Conservation (phyloP, 169 alveolate genomes). For the Cystoisospora suis region DNA sequence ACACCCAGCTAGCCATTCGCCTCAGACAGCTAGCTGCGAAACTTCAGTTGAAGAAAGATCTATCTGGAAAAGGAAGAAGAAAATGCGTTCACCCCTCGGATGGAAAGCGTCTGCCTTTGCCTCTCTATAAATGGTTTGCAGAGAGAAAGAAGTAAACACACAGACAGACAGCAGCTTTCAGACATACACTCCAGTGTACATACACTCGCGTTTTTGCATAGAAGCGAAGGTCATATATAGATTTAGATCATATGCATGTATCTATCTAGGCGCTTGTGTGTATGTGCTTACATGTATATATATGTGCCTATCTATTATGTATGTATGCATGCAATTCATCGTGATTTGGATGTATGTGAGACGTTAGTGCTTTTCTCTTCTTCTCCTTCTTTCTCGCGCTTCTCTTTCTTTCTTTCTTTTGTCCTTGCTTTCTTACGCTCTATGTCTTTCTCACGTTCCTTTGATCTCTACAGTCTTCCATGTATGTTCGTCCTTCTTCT, state of each 20-base stretch:
- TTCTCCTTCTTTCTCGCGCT: no score
- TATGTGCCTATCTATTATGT: no score
- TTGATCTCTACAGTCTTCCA: no score
- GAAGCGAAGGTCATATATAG: neutral
- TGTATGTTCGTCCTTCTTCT: no score
- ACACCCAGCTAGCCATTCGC: neutral
- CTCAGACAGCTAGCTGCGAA: neutral
- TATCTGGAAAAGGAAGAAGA: neutral
- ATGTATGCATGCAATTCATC: no score
- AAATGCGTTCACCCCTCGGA: neutral
- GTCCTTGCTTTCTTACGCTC: no score
- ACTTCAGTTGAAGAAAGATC: conserved; percentile 1
- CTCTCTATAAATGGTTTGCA: conserved; percentile 33
- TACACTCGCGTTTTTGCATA: neutral
- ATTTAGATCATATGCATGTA: neutral
- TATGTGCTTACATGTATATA: neutral
- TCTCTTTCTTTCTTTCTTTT: no score
- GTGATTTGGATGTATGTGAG: no score
- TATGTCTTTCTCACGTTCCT: no score
- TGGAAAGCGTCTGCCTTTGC: neutral
- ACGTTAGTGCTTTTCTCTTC: no score
- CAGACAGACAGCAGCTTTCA: no score
- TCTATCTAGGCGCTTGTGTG: neutral
- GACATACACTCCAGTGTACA: no score
- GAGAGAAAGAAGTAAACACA: conserved; percentile 33